Percentiles rank a stretch among this genome's conserved stretches.
Conservation (phyloP, 768 basidiomycete species). For the Pleurotus eryngii region DNA sequence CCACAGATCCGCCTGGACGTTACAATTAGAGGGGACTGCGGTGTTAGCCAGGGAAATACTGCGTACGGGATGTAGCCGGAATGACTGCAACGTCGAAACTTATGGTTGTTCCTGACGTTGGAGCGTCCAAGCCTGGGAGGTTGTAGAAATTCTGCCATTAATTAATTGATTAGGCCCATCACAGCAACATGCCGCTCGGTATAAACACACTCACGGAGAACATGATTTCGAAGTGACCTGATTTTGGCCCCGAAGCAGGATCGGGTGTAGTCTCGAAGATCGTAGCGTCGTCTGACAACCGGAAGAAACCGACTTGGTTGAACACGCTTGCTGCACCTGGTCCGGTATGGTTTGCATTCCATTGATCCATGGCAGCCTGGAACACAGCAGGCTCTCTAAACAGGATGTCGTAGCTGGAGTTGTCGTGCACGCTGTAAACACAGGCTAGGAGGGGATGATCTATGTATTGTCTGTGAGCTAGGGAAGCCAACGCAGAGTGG, state of each 20-base stretch:
- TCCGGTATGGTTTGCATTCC: constrained; percentile 16
- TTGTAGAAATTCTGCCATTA: neutral
- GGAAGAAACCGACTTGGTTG: constrained; percentile 15
- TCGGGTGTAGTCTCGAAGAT: constrained; percentile 27
- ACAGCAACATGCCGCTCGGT: no score
- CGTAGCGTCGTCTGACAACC: constrained; percentile 23
- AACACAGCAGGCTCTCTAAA: constrained; percentile 11
- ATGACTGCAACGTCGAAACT: neutral
- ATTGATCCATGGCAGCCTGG: constrained; percentile 14
- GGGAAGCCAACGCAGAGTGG: no score
- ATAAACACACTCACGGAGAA: constrained; percentile 20
- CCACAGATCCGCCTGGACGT: constrained; percentile 20
- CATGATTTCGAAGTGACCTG: constrained; percentile 32
- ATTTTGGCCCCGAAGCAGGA: constrained; percentile 31
- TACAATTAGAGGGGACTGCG: neutral
- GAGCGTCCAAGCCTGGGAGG: neutral
- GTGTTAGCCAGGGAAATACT: neutral
- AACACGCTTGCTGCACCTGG: constrained; percentile 9
- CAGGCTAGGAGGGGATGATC: constrained; percentile 15
- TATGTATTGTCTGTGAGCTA: neutral
- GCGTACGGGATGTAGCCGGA: neutral
- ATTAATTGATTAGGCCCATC: no score
- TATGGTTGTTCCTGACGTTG: neutral
- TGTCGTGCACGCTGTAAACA: constrained; percentile 7
- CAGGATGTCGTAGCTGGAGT: constrained; percentile 12